Evolutionary conservation across 371 early-diverging fungal species (phyloP), one percentile per base, ranked within the genome.

Genomic region (Syncephalis plumigaleata): DNA sequence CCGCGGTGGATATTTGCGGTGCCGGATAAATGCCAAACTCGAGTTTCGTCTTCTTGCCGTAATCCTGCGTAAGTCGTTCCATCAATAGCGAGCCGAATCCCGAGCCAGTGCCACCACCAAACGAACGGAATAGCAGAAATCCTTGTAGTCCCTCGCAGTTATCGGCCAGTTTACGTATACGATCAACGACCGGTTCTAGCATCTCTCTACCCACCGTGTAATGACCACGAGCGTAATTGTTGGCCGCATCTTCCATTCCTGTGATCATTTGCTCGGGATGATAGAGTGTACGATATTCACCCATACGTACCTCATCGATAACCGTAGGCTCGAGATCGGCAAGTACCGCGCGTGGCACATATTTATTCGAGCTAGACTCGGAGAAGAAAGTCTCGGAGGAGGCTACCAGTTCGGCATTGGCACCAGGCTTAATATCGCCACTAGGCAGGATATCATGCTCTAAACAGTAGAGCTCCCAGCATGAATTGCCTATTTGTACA

Each of bases 191-290:
- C 44, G 73, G 65, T 71, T 98, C 98, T 52, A 97, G 85, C 45
- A 96, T 84, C 65, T 94, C 94, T 79, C 94, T 94, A 53, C 98
- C 98, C 53, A 94, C 84, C 45, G 98, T 97, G 78, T 97, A 98
- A 76, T 98, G 94, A 61, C 98, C 98, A 79, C 97, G 86, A 46
- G 98, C 98, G 64, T 96, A 98, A 84, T 97, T 97, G 80, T 98
- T 97, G 63, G 97, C 98, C 27, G 98, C 98, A 70, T 96, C 98
- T 68, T 96, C 97, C 77, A 95, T 94, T 59, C 98, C 98, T 53
- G 84, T 83, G 69, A 98, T 94, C 60, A 98, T 72, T 76, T 91
- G 90, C 60, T 91, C 89, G 49, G 99, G 99, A 75, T 98, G 98
- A 81, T 91, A 99, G 45, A 98, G 73, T 60, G 90, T 84, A 55